Conservation (phyloP, 257 asterid species). For the Rauvolfia tetraphylla region DNA sequence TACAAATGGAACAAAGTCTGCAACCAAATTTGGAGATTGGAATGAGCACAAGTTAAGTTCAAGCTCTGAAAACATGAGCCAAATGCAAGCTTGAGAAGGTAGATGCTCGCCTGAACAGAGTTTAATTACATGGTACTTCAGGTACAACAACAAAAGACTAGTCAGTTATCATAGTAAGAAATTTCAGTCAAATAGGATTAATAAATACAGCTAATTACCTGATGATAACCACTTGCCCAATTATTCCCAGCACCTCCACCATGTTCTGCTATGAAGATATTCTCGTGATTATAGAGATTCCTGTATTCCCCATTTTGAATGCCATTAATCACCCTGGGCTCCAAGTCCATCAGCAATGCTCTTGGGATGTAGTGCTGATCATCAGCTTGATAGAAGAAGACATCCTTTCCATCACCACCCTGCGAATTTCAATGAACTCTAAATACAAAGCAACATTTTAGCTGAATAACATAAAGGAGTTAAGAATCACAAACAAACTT, state of each 20-base stretch:
- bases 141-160: not conserved
- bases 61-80: not conserved
- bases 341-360: conserved; percentile 95
- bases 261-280: conserved; percentile 80
- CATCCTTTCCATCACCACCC: conserved; percentile 99
- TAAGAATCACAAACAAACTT: not conserved
- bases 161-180: not conserved
- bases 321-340: conserved; percentile 96
- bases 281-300: conserved; percentile 96
- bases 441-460: not conserved
- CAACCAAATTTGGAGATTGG: not conserved
- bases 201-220: conserved; percentile 40
- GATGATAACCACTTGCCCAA: conserved; percentile 99
- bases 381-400: conserved; percentile 98
- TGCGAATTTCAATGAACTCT: conserved; percentile 25
- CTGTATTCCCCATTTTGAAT: conserved; percentile 94
- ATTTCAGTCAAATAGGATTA: not conserved
- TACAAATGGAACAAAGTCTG: not conserved
- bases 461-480: not conserved
- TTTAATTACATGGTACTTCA: not conserved
- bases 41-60: not conserved
- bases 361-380: conserved; percentile 98
- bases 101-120: not conserved
- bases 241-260: conserved; percentile 99
- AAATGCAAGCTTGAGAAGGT: not conserved